phyloP scores from a whole-genome alignment of 768 basidiomycete genomes.

The Mycena rosella region DNA sequence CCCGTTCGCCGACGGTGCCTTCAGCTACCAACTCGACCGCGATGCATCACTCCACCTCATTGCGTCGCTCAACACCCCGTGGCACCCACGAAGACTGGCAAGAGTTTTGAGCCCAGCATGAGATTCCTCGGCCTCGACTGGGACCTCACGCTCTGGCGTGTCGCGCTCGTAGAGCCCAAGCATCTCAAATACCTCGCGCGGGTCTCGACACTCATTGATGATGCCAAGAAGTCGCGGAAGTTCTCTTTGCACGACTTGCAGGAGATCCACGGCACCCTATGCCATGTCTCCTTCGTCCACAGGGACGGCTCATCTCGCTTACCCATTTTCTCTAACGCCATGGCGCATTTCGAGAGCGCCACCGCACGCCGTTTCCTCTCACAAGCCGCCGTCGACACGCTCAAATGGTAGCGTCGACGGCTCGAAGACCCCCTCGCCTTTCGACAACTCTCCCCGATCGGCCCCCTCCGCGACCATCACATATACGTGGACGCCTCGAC shows the following conservation, averaged over 20 bases:
- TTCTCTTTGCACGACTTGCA: neutral
- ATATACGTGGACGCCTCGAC: conserved; percentile 5
- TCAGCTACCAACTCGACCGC: neutral
- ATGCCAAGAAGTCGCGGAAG: neutral
- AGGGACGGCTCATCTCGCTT: neutral
- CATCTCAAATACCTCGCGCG: neutral
- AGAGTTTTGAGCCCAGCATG: neutral
- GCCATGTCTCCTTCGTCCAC: neutral
- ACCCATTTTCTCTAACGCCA: neutral
- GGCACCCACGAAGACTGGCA: conserved; percentile 10
- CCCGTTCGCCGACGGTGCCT: neutral
- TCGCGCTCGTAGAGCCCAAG: neutral
- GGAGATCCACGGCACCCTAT: neutral
- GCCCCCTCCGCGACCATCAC: neutral
- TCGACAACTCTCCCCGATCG: neutral
- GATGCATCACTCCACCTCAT: neutral
- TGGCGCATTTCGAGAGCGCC: neutral
- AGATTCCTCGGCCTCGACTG: neutral
- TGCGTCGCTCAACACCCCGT: neutral
- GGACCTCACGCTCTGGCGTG: neutral
- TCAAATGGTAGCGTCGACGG: neutral
- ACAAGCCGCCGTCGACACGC: neutral
- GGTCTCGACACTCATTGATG: neutral
- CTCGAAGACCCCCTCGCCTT: neutral
- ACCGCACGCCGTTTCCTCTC: neutral